These are phyloP conservation scores for Mortierella sp. DNA, from an alignment of 371 early-diverging fungal species.

Conservation along the genomic window DNA sequence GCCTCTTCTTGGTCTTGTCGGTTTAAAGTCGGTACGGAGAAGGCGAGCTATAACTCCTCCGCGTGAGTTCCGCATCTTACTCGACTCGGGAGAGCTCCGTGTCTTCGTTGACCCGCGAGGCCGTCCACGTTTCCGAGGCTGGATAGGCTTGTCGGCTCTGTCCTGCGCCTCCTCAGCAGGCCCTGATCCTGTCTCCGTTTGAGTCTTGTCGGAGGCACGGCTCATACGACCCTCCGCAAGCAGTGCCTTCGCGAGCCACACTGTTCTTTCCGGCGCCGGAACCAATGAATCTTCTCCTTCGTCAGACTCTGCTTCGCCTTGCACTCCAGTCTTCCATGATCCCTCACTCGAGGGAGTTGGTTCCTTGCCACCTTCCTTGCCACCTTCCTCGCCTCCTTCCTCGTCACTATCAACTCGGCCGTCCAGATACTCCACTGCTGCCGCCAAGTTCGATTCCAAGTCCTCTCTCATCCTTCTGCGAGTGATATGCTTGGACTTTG, in stretches of 20 bases:
- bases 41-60: too few relatives aligned
- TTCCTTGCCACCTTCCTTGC: neutral
- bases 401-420: neutral
- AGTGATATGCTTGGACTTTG: neutral
- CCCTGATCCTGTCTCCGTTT: neutral
- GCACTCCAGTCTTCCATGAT: neutral
- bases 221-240: neutral
- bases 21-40: too few relatives aligned
- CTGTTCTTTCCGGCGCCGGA: neutral
- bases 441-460: neutral
- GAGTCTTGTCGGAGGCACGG: neutral
- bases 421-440: neutral
- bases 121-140: too few relatives aligned
- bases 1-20: neutral
- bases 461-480: neutral
- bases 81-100: too few relatives aligned
- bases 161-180: neutral
- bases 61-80: too few relatives aligned
- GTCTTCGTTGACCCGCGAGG: too few relatives aligned
- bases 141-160: neutral
- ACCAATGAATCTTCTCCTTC: neutral
- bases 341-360: neutral
- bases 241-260: constrained; percentile 4
- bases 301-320: neutral
- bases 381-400: neutral